A percentile compares a stretch with the other conserved stretches of the same genome.
Evolutionary conservation across 441 rosid genomes (phyloP).

Genomic region (Omphalea diandra): DNA sequence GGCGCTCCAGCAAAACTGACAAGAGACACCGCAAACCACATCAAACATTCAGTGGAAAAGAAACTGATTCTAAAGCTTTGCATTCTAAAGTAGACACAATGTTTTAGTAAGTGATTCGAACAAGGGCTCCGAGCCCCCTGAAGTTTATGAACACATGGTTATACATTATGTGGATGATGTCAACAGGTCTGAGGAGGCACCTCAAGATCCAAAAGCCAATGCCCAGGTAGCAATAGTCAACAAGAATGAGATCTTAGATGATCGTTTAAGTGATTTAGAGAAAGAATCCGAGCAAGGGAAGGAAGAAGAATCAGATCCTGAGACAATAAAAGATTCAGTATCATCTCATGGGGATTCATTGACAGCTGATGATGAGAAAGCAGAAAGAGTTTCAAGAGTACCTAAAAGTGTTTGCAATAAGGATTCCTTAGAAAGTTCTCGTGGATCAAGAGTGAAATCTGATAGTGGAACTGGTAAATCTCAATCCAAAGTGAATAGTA

Average conservation of each 20-base stretch:
- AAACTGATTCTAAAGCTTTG: slow-evolving; percentile 36
- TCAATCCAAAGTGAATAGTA: slow-evolving; percentile 31
- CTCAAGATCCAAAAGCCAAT: slow-evolving; percentile 33
- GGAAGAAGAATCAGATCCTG: slow-evolving; percentile 58
- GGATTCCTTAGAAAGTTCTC: slow-evolving; percentile 40
- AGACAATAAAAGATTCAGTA: slow-evolving; percentile 50
- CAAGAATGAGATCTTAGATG: slow-evolving; percentile 37
- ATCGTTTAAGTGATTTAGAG: slow-evolving; percentile 44
- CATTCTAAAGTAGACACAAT: slow-evolving; percentile 35
- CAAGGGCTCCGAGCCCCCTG: slow-evolving; percentile 44
- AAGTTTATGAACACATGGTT: slow-evolving; percentile 51
- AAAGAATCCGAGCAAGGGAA: slow-evolving; percentile 40
- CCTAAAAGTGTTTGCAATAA: slow-evolving; percentile 33
- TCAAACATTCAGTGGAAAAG: slow-evolving; percentile 34
- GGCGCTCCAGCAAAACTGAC: slow-evolving; percentile 39
- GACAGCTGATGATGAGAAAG: slow-evolving; percentile 54
- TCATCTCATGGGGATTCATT: slow-evolving; percentile 66
- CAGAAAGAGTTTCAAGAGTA: slow-evolving; percentile 35
- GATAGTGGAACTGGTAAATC: slow-evolving; percentile 38
- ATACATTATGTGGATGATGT: slow-evolving; percentile 57
- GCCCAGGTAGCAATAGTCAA: slow-evolving; percentile 20
- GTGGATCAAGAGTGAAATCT: slow-evolving; percentile 34
- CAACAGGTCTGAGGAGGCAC: slow-evolving; percentile 47
- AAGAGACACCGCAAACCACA: slow-evolving; percentile 38
- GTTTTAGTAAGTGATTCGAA: slow-evolving; percentile 44